Evolutionary conservation across 139 green algal species (phyloP).

Genomic region (Tetratostichococcus sp.): DNA sequence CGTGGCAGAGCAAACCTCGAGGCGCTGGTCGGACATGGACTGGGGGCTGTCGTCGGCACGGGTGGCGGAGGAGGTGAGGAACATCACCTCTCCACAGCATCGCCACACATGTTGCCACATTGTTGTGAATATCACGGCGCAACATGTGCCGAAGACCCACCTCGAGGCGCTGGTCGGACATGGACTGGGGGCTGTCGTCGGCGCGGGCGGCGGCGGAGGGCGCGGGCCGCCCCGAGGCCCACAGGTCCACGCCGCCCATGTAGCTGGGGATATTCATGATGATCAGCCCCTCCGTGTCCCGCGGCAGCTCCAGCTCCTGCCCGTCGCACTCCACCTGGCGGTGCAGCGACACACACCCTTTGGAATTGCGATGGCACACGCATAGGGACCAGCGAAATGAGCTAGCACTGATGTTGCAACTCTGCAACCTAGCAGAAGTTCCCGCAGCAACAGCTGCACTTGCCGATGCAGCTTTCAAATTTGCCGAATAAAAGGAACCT

Average conservation of each 20-base stretch:
- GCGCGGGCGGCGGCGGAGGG: not conserved
- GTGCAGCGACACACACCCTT: not conserved
- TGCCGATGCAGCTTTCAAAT: no score
- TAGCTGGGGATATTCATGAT: constrained; percentile 72
- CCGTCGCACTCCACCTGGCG: constrained; percentile 66
- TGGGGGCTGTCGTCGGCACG: constrained; percentile 5
- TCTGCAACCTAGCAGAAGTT: no score
- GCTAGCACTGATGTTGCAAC: no score
- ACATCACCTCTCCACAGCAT: no score
- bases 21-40: constrained; percentile 29
- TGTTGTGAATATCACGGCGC: no score
- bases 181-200: constrained; percentile 18
- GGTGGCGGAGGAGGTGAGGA: not conserved
- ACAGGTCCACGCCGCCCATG: constrained; percentile 65
- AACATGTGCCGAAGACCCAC: no score
- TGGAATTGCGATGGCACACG: no score
- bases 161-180: constrained; percentile 48
- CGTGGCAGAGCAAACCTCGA: constrained; percentile 40
- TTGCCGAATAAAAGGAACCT: no score
- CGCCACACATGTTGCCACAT: no score
- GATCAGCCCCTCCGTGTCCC: constrained; percentile 63
- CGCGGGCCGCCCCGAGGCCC: constrained; percentile 17
- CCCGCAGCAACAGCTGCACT: no score
- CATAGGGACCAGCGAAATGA: no score
- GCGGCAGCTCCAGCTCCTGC: constrained; percentile 40